Conservation (phyloP, 1,284 basidiomycete species). For the Cutaneotrichosporon arboriforme region DNA sequence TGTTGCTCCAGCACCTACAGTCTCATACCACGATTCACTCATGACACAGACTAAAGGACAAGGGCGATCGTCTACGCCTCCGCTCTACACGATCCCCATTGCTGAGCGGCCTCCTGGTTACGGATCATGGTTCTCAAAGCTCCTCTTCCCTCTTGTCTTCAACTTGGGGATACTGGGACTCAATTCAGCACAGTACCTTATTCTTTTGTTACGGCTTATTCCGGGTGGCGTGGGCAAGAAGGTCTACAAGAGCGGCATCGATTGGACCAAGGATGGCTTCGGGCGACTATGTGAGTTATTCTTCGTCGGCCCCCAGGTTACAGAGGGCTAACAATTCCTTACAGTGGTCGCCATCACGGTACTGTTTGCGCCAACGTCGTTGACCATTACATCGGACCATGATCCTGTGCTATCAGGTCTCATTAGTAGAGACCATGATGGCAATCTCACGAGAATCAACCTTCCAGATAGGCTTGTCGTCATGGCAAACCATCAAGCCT, state of each 20-base stretch:
- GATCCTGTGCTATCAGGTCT: constrained; percentile 40
- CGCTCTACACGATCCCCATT: constrained; percentile 57
- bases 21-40: neutral
- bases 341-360: constrained; percentile 53
- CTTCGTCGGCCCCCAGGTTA: too few species aligned
- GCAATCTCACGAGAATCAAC: constrained; percentile 59
- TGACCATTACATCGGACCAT: constrained; percentile 59
- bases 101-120: constrained; percentile 58
- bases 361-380: constrained; percentile 71
- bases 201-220: constrained; percentile 54
- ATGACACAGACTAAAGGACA: neutral
- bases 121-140: constrained; percentile 53
- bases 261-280: constrained; percentile 76
- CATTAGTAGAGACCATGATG: constrained; percentile 54
- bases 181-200: constrained; percentile 64
- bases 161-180: constrained; percentile 62
- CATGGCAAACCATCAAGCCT: constrained; percentile 78
- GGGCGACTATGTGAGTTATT: constrained; percentile 60
- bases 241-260: constrained; percentile 63
- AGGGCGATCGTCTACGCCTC: neutral
- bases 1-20: too few species aligned
- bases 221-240: constrained; percentile 41
- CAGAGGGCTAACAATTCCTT: neutral
- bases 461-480: constrained; percentile 71
- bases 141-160: constrained; percentile 61